phyloP scores from a whole-genome alignment of 768 basidiomycete species.

The Auricularia auricula-judae region DNA sequence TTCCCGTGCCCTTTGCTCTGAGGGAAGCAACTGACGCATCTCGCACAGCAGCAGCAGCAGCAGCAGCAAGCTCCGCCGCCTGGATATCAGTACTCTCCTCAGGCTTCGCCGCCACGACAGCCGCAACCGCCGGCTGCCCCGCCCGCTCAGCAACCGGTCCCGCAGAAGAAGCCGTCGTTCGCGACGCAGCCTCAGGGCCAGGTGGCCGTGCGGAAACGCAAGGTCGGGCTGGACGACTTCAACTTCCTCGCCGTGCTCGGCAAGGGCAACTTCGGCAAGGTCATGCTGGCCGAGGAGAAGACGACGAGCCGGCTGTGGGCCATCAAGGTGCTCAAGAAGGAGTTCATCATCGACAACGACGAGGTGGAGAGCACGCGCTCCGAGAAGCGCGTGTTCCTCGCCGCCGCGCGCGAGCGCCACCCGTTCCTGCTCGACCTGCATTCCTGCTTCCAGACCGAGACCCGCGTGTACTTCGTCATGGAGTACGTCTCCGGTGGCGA shows the following conservation, averaged over 20 bases:
- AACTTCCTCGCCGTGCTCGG: constrained; percentile 97
- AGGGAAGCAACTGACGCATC: not conserved
- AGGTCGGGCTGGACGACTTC: constrained; percentile 96
- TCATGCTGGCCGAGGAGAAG: constrained; percentile 99
- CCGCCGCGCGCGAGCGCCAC: constrained; percentile 94
- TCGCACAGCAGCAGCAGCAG: constrained; percentile 8
- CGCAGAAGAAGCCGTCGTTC: constrained; percentile 25
- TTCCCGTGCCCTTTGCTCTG: not conserved
- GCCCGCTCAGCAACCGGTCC: constrained; percentile 23
- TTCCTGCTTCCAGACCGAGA: constrained; percentile 99
- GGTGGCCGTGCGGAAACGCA: constrained; percentile 46
- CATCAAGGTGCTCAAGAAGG: constrained; percentile 99
- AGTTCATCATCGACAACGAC: constrained; percentile 99
- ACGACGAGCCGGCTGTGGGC: constrained; percentile 77
- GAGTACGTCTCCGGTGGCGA: constrained; percentile 99
- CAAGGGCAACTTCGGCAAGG: constrained; percentile 99
- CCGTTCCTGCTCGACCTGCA: constrained; percentile 95
- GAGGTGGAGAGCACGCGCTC: constrained; percentile 99
- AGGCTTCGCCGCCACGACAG: constrained; percentile 12
- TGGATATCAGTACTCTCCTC: constrained; percentile 14
- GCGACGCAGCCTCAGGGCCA: constrained; percentile 9
- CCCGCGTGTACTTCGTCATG: constrained; percentile 99
- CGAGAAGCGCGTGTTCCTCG: constrained; percentile 95
- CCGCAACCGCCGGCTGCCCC: constrained; percentile 21
- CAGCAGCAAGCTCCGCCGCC: constrained; percentile 12